A percentile compares a stretch with the other conserved stretches of the same genome.
phyloP scores from a whole-genome alignment of 139 green algal genomes.

The Auxenochlorella protothecoides region DNA sequence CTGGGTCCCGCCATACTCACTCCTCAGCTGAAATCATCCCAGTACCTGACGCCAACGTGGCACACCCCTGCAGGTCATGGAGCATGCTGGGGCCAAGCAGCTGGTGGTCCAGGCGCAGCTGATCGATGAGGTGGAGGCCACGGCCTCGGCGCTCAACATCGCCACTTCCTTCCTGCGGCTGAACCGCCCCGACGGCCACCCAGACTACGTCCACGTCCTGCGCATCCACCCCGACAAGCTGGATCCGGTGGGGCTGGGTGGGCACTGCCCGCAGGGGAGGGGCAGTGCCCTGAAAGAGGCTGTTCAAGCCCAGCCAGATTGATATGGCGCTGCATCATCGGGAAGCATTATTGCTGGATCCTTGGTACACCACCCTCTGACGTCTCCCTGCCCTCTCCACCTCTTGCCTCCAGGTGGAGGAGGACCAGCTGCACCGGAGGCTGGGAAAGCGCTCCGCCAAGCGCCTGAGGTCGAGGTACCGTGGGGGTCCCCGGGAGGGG shows the following conservation, averaged over 20 bases:
- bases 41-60: no score
- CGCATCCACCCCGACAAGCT: slow-evolving; percentile 18
- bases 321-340: no score
- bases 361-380: no score
- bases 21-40: no score
- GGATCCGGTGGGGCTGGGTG: slow-evolving; percentile 13
- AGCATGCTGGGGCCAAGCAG: background rate
- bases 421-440: background rate
- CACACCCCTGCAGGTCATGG: no score
- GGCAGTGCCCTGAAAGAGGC: background rate
- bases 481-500: no score
- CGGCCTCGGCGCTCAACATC: background rate
- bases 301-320: no score
- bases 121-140: slow-evolving; percentile 23
- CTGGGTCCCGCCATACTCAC: no score
- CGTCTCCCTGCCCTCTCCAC: background rate
- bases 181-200: background rate
- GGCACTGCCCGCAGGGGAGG: background rate
- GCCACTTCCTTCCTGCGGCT: no score
- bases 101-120: slow-evolving; percentile 13
- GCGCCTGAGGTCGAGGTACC: no score
- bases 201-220: slow-evolving; percentile 17
- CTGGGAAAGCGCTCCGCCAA: no score
- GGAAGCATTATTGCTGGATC: no score
- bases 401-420: background rate